Conservation (phyloP, 192 early-diverging fungal species). For the Chytriomyces hyalinus region DNA sequence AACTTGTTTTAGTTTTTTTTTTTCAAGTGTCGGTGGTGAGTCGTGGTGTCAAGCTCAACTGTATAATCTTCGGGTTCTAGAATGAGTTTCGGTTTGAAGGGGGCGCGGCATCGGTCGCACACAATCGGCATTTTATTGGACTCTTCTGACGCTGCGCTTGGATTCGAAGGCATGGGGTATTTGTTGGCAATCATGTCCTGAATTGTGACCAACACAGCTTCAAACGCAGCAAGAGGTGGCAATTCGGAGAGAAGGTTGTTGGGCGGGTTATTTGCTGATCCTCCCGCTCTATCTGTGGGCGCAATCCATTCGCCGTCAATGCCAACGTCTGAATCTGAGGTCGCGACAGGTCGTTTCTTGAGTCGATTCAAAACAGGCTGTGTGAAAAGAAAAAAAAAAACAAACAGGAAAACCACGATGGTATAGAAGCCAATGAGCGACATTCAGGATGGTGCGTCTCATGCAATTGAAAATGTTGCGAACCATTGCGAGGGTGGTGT, state of each 20-base stretch:
- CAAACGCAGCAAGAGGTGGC: constrained; percentile 3
- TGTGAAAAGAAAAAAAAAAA: no score
- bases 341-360: constrained; percentile 60
- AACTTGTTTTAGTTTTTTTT: background rate
- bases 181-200: background rate
- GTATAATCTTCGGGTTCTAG: background rate
- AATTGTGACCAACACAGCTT: background rate
- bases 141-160: background rate
- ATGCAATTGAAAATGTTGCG: background rate
- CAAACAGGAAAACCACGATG: no score
- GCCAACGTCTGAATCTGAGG: constrained; percentile 55
- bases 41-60: constrained; percentile 1
- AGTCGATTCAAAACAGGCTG: constrained; percentile 53
- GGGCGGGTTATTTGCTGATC: background rate
- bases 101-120: constrained; percentile 19
- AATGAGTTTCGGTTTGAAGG: constrained; percentile 18
- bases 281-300: background rate
- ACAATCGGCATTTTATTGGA: background rate
- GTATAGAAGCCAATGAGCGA: no score
- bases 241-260: background rate
- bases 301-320: constrained; percentile 66
- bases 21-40: background rate
- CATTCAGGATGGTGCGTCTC: no score
- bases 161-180: constrained; percentile 9
- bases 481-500: constrained; percentile 45